phyloP scores from a whole-genome alignment of 805 yeast species.

The Suhomyces pyralidae region DNA sequence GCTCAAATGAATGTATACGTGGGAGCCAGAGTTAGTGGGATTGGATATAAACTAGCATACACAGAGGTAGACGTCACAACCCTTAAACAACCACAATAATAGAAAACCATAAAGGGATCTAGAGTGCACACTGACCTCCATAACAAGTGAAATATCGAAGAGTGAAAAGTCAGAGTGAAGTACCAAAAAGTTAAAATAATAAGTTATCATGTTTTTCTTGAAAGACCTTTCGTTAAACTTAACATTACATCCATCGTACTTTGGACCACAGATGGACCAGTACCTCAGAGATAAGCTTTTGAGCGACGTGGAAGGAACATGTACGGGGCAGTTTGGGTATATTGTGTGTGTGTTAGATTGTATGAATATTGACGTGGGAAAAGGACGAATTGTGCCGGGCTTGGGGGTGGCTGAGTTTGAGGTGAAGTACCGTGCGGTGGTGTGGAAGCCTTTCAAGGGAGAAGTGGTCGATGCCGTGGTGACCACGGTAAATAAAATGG shows the following conservation, averaged over 20 bases:
- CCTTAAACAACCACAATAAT: background rate
- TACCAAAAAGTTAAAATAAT: background rate
- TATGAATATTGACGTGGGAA: slow-evolving; percentile 91
- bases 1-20: background rate
- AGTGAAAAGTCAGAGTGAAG: no score
- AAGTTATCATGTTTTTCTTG: slow-evolving; percentile 38
- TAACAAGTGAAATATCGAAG: background rate
- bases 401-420: slow-evolving; percentile 95
- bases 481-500: slow-evolving; percentile 89
- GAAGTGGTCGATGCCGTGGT: slow-evolving; percentile 98
- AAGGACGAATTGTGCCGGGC: slow-evolving; percentile 86
- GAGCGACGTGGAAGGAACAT: slow-evolving; percentile 96
- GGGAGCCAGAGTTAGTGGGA: slow-evolving; percentile 1
- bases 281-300: slow-evolving; percentile 83
- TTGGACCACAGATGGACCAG: slow-evolving; percentile 97
- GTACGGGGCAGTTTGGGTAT: slow-evolving; percentile 98
- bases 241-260: slow-evolving; percentile 94
- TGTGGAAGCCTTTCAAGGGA: slow-evolving; percentile 98
- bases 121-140: background rate
- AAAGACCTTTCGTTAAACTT: slow-evolving; percentile 90
- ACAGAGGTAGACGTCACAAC: background rate
- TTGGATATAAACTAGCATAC: background rate
- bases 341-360: slow-evolving; percentile 94
- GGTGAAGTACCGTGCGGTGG: slow-evolving; percentile 93
- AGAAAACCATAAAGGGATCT: background rate